Evolutionary conservation across 805 yeast species (phyloP), one percentile per base, ranked within the genome.

Genomic region (Saturnispora hagleri): DNA sequence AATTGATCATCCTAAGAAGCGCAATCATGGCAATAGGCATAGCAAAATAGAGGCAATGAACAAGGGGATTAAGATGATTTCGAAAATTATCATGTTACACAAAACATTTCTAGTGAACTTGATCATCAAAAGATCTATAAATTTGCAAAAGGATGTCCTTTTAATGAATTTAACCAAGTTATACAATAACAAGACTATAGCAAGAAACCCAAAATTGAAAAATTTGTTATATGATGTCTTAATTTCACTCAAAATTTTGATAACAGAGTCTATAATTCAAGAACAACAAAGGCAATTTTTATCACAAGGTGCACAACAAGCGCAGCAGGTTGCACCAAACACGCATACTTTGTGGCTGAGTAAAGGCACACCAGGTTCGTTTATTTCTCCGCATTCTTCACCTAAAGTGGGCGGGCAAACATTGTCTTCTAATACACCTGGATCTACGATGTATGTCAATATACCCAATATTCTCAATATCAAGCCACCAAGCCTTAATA

Each of bases 191-290:
- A 60, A 68, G 4, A 67, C 73, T 31, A 68, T 81, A 58, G 62
- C 70, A 45, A 59, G 66, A 36, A 69, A 76, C 55, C 75, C 74
- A 26, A 80, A 76, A 55, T 61, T 82, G 48, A 74, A 74, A 55
- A 81, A 81, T 48, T 63, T 82, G 55, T 65, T 82, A 1, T 80
- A 81, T 60, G 88, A 82, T 60, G 72, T 81, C 51, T 65, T 82
- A 35, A 65, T 80, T 9, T 73, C 84, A 1, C 67, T 81, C 59
- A 81, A 80, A 60, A 54, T 62, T 18, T 58, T 61, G 36, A 63
- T 69, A 4, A 63, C 71, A 1, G 73, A 69, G 51, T 44, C 56
- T 1, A 46, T 59, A 5, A 54, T 57, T 40, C 41, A 51, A 45
- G 55, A 58, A 44, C 54, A 56, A 40, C 53, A 49, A 38, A 47